A percentile compares a stretch with the other conserved stretches of the same genome.
Evolutionary conservation across 805 yeast species (phyloP).

Genomic region (Teunomyces gatunensis): DNA sequence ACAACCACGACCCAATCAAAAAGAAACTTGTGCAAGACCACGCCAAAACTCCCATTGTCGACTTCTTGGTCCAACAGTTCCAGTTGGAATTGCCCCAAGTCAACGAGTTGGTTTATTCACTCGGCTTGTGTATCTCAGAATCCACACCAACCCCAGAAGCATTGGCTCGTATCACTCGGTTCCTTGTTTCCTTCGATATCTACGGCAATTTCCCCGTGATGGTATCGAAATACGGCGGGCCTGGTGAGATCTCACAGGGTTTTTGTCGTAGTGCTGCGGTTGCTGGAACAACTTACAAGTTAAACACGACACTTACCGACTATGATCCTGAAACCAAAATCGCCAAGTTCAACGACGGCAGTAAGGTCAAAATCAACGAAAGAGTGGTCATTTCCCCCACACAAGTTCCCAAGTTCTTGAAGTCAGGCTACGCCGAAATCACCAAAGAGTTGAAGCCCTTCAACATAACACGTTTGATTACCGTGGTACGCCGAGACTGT

Average conservation of each 20-base stretch:
- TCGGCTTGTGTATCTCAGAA: constrained; percentile 70
- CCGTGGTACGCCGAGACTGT: constrained; percentile 83
- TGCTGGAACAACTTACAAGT: constrained; percentile 91
- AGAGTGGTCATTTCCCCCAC: constrained; percentile 76
- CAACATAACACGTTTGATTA: constrained; percentile 71
- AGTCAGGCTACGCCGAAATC: constrained; percentile 39
- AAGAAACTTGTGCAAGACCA: constrained; percentile 56
- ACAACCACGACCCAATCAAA: constrained; percentile 58
- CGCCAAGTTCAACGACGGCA: constrained; percentile 75
- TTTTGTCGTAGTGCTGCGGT: constrained; percentile 98
- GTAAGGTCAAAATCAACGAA: constrained; percentile 71
- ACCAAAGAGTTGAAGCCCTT: constrained; percentile 42
- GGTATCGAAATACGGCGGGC: constrained; percentile 90
- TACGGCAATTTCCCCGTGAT: constrained; percentile 94
- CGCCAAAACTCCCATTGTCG: constrained; percentile 52
- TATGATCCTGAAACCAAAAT: constrained; percentile 65
- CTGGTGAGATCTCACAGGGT: constrained; percentile 94
- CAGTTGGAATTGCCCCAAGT: constrained; percentile 71
- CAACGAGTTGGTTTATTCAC: constrained; percentile 79
- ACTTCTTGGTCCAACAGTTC: constrained; percentile 63
- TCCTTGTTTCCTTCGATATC: constrained; percentile 79
- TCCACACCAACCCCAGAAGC: constrained; percentile 71
- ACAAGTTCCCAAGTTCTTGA: constrained; percentile 46
- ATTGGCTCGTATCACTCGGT: constrained; percentile 76
- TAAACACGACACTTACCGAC: constrained; percentile 62